Percentiles rank a stretch among this genome's conserved stretches.
Conservation (phyloP, 1,139 yeast genomes). For the Sugiyamaella japonica region DNA sequence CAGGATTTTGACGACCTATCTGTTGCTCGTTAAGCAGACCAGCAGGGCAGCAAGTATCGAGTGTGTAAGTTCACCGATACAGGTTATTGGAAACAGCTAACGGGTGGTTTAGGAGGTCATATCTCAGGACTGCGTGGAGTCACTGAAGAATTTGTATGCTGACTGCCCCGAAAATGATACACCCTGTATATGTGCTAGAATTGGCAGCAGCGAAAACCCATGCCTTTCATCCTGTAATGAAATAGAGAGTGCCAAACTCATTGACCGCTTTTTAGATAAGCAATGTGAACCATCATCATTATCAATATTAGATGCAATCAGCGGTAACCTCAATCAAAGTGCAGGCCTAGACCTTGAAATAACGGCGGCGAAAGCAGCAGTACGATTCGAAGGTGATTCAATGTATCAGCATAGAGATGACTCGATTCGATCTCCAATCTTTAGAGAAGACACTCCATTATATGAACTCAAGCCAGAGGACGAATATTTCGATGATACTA, state of each 20-base stretch:
- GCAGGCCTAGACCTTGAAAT: background rate
- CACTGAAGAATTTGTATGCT: background rate
- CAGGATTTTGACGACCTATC: background rate
- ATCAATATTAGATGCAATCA: background rate
- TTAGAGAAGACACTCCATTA: conserved; percentile 18
- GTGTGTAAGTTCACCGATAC: background rate
- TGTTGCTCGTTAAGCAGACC: background rate
- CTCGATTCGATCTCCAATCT: conserved; percentile 26
- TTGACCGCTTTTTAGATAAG: background rate
- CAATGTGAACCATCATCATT: conserved; percentile 2
- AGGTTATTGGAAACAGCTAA: background rate
- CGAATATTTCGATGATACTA: conserved; percentile 2
- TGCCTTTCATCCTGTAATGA: conserved; percentile 7
- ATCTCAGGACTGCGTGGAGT: conserved; percentile 3
- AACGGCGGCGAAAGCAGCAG: conserved; percentile 5
- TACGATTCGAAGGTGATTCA: conserved; percentile 31
- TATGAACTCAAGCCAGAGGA: conserved; percentile 10
- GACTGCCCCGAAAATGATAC: conserved; percentile 7
- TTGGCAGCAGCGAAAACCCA: background rate
- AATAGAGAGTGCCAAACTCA: background rate
- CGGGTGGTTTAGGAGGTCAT: background rate
- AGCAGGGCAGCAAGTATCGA: background rate
- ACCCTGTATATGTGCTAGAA: conserved; percentile 3
- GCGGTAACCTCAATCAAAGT: background rate
- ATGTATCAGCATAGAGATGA: conserved; percentile 32